Percentiles rank a stretch among this genome's conserved stretches.
Conservation (phyloP, 1,139 yeast genomes). For the Geotrichum cucujoidarum region DNA sequence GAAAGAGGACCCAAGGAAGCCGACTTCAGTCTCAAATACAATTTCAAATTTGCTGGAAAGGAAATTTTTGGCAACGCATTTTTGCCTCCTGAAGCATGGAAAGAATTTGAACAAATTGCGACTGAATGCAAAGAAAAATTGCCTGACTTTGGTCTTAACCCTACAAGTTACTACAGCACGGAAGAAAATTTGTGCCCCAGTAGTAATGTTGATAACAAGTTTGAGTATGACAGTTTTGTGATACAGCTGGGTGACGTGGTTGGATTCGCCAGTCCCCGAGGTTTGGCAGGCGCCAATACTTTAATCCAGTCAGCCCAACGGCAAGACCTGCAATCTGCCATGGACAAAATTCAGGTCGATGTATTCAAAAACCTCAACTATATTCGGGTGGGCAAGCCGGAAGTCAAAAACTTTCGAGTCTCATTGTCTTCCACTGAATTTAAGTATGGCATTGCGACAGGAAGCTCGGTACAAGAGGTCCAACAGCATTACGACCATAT, state of each 20-base stretch:
- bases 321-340: slow-evolving; percentile 41
- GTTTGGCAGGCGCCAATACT: slow-evolving; percentile 27
- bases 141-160: slow-evolving; percentile 30
- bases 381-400: slow-evolving; percentile 38
- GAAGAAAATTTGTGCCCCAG: slow-evolving; percentile 44
- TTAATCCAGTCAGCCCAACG: slow-evolving; percentile 25
- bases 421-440: slow-evolving; percentile 48
- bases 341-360: slow-evolving; percentile 65
- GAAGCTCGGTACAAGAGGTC: slow-evolving; percentile 4
- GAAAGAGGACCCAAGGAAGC: background rate
- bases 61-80: slow-evolving; percentile 23
- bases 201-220: slow-evolving; percentile 41
- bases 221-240: slow-evolving; percentile 53
- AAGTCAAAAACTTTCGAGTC: slow-evolving; percentile 46
- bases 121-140: slow-evolving; percentile 8
- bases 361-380: slow-evolving; percentile 46
- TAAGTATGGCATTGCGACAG: slow-evolving; percentile 40
- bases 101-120: slow-evolving; percentile 18
- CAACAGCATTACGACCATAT: slow-evolving; percentile 11
- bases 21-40: slow-evolving; percentile 7
- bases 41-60: slow-evolving; percentile 12
- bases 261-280: slow-evolving; percentile 37
- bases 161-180: slow-evolving; percentile 41
- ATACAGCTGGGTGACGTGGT: slow-evolving; percentile 47
- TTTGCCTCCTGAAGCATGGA: slow-evolving; percentile 30